Evolutionary conservation across 805 yeast species (phyloP).

Genomic region (Candida khao-thaluensis): DNA sequence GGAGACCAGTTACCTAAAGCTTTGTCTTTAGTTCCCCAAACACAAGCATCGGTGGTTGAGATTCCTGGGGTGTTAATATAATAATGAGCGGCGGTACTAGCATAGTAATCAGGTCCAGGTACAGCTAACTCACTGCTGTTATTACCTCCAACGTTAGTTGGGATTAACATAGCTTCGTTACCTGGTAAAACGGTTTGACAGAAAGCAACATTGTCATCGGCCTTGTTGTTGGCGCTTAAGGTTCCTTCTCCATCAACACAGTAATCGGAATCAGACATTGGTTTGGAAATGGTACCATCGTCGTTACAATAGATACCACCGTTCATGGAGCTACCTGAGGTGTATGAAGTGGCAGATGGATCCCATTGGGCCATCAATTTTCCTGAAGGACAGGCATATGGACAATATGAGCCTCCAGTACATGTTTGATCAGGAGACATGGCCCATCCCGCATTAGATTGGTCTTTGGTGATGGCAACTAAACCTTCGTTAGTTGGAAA

Average conservation of each 20-base stretch:
- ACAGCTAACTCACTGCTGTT: constrained; percentile 64
- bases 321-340: constrained; percentile 73
- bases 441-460: constrained; percentile 83
- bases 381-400: constrained; percentile 90
- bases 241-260: constrained; percentile 81
- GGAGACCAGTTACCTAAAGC: constrained; percentile 92
- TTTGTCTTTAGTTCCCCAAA: constrained; percentile 72
- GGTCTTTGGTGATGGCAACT: constrained; percentile 61
- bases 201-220: constrained; percentile 65
- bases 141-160: constrained; percentile 62
- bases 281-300: constrained; percentile 65
- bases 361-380: constrained; percentile 90
- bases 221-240: constrained; percentile 58
- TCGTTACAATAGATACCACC: constrained; percentile 82
- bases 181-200: constrained; percentile 95
- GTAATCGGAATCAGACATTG: constrained; percentile 54
- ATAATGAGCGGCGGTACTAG: constrained; percentile 82
- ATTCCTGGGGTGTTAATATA: constrained; percentile 85
- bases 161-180: constrained; percentile 91
- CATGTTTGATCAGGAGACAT: constrained; percentile 73
- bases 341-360: constrained; percentile 64
- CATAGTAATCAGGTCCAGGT: constrained; percentile 84
- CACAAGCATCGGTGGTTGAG: constrained; percentile 70
- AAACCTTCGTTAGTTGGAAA: constrained; percentile 70
- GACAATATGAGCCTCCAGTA: constrained; percentile 77